Percentiles rank a stretch among this genome's conserved stretches.
phyloP scores from a whole-genome alignment of 768 basidiomycete species.

The Leccinum aurantiacum region DNA sequence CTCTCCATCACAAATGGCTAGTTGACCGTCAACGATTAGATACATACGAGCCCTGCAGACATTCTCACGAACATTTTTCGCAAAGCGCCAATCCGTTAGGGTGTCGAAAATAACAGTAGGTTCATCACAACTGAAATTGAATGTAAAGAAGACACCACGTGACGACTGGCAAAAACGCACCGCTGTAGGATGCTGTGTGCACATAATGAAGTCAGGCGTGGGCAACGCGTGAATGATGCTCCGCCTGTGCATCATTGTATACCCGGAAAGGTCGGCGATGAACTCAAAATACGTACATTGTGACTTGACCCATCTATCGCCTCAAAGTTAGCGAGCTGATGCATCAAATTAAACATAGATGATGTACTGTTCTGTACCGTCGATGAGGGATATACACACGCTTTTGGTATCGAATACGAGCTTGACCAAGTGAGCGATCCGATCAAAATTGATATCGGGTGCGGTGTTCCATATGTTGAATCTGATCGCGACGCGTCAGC shows the following conservation, averaged over 20 bases:
- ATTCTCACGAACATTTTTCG: constrained; percentile 61
- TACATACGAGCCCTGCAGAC: neutral
- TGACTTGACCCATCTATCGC: constrained; percentile 80
- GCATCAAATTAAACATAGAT: constrained; percentile 3
- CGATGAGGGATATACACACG: constrained; percentile 80
- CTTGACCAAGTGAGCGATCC: constrained; percentile 90
- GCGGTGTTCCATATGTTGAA: constrained; percentile 90
- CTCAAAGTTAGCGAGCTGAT: constrained; percentile 10
- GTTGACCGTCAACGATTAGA: neutral
- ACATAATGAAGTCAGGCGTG: constrained; percentile 72
- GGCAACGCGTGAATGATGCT: constrained; percentile 41
- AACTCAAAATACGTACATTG: constrained; percentile 57
- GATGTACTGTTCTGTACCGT: constrained; percentile 77
- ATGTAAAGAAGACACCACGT: constrained; percentile 5
- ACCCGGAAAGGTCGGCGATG: neutral
- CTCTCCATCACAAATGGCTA: constrained; percentile 70
- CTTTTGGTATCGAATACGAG: constrained; percentile 90
- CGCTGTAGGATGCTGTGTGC: constrained; percentile 80
- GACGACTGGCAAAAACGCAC: constrained; percentile 34
- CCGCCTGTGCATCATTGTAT: constrained; percentile 39
- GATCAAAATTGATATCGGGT: constrained; percentile 87
- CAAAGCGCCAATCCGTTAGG: constrained; percentile 82
- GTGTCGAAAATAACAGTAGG: constrained; percentile 85
- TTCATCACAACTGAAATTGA: constrained; percentile 64
- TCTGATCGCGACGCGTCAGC: constrained; percentile 38